Conservation (phyloP, 2,329 filamentous ascomycete species). For the Phialophora verrucosa region DNA sequence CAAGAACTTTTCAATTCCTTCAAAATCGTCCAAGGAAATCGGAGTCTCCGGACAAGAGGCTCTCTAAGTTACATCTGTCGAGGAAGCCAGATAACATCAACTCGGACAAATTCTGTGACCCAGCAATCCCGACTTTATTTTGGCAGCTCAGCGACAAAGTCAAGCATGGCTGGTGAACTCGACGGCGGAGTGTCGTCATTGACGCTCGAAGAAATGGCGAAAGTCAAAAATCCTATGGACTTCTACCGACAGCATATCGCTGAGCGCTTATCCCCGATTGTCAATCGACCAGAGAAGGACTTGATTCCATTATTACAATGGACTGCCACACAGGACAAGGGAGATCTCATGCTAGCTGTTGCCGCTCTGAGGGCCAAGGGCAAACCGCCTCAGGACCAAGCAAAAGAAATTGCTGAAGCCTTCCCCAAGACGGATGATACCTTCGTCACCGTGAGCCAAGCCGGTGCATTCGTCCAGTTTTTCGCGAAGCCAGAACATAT, state of each 20-base stretch:
- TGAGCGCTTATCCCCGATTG: conserved; percentile 47
- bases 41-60: neutral
- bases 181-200: conserved; percentile 38
- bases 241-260: conserved; percentile 55
- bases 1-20: conserved; percentile 2
- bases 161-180: conserved; percentile 29
- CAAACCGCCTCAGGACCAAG: conserved; percentile 64
- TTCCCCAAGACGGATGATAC: conserved; percentile 64
- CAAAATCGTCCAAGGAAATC: neutral
- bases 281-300: conserved; percentile 49
- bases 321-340: conserved; percentile 55
- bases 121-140: conserved; percentile 15
- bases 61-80: neutral
- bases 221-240: conserved; percentile 53
- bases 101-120: neutral
- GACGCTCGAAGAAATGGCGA: conserved; percentile 44
- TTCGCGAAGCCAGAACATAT: conserved; percentile 67
- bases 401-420: conserved; percentile 61
- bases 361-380: conserved; percentile 57
- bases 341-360: conserved; percentile 52
- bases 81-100: neutral
- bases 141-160: conserved; percentile 2
- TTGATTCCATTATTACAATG: conserved; percentile 51
- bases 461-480: conserved; percentile 68
- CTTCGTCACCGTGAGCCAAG: conserved; percentile 44